phyloP scores from a whole-genome alignment of 2,329 filamentous ascomycete genomes.

The Aspergillus tubingensis region DNA sequence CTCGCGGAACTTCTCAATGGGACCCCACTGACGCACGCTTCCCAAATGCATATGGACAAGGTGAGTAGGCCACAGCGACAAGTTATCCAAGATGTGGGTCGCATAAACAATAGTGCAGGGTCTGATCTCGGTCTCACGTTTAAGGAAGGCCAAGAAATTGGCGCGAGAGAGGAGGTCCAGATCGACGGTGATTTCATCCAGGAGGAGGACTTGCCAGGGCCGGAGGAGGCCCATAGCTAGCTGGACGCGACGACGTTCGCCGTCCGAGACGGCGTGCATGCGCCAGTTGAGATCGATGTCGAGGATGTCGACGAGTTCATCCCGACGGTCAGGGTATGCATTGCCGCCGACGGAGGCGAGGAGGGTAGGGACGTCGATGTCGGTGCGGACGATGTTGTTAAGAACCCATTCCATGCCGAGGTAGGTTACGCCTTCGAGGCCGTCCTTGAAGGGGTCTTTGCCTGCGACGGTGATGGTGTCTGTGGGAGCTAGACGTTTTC shows the following conservation, averaged over 20 bases:
- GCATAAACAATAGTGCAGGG: slow-evolving; percentile 94
- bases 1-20: slow-evolving; percentile 68
- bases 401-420: slow-evolving; percentile 97
- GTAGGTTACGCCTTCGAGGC: slow-evolving; percentile 92
- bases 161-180: slow-evolving; percentile 82
- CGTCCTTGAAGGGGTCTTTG: slow-evolving; percentile 87
- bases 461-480: slow-evolving; percentile 75
- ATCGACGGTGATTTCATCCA: slow-evolving; percentile 97
- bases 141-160: slow-evolving; percentile 84
- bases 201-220: slow-evolving; percentile 85
- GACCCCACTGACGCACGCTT: slow-evolving; percentile 81
- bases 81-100: slow-evolving; percentile 93
- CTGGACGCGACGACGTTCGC: slow-evolving; percentile 87
- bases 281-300: slow-evolving; percentile 92
- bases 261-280: slow-evolving; percentile 94
- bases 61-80: slow-evolving; percentile 93
- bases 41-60: slow-evolving; percentile 94
- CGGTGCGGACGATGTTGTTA: slow-evolving; percentile 91
- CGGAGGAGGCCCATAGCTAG: slow-evolving; percentile 91
- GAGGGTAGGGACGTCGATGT: slow-evolving; percentile 87
- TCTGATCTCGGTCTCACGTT: slow-evolving; percentile 78
- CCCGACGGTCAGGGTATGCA: slow-evolving; percentile 75
- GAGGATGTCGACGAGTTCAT: slow-evolving; percentile 83
- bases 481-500: slow-evolving; percentile 85
- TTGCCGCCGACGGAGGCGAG: slow-evolving; percentile 84